Base-by-base conservation (phyloP, 352 stramenopile genomes). In the Globisporangium orthogonon region DNA sequence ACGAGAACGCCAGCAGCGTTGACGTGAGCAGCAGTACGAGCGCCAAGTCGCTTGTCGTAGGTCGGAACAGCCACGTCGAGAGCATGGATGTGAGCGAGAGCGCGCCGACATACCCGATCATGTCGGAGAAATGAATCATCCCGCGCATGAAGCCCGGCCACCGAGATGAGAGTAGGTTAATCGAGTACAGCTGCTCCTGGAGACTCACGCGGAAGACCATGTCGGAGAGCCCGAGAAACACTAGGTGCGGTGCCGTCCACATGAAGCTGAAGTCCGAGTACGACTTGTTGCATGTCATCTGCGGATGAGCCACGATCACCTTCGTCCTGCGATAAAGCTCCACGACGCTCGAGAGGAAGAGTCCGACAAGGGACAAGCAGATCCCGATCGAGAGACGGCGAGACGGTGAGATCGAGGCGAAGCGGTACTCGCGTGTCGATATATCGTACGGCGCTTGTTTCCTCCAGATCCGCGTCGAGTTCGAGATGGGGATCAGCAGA, bases 321-420 rank as follows among this genome's bases (percentile, higher is more conserved):
- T 65, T 53, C 37, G 74, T 78, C 18, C 83, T 79, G 2, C 83
- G 79, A 48, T 94, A 94, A 0, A 94, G 69, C 64, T 91, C 81
- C 14, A 89, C 70, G 41, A 94, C 69, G 53, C 83, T 87, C 10
- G 79, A 76, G 37, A 91, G 52, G 57, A 94, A 94, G 31, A 91
- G 55, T 7, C 73, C 67, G 18, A 83, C n/a, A 17, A 90, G 68
- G 29, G 78, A 86, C 15, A 87, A 58, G 33, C 83, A 64, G 50
- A 80, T 74, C 0, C 69, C 74, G 45, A 86, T 62, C 7, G 67
- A 80, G 53, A 87, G 80, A 10, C 80, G 68, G 0, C 62, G 59
- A 10, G 61, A 61, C 7, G 67, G 61, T 0, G 62, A 68, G 29
- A 66, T 29, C 40, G 61, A 47, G n/a, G 54, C 46, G 54, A 66